Base-by-base conservation (phyloP, 208 protist genomes). In the Sergeia podlipaevii region DNA sequence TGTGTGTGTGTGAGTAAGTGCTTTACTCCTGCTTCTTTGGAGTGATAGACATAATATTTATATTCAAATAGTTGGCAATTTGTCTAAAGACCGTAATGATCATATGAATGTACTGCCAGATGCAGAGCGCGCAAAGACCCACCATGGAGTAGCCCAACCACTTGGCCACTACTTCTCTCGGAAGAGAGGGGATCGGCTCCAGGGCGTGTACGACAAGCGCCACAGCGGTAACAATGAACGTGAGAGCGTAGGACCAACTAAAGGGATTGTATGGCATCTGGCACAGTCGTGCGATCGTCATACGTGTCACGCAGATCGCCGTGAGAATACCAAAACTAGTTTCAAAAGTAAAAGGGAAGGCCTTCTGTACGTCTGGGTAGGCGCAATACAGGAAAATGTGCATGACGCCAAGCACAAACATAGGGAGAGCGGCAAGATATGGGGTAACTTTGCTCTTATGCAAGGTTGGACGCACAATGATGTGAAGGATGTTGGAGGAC, bases 251-350 rank as follows among this genome's bases (percentile, higher is more conserved):
- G n/a, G 70, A 60, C 1, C 61, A 45, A 43, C 57, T 71, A 36
- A 83, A 74, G 8, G 68, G 55, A 17, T 48, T 70, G 58, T 80
- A 91, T 26, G 81, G 81, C 77, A 87, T 91, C 7, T 51, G 43
- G 53, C 74, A 89, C 7, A 95, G 66, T 8, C 89, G 73, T n/a
- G 85, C 59, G 4, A 95, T 67, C 13, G 82, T 93, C 37, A 95
- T 65, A 4, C 82, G 72, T 3, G 84, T 92, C 27, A 85, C 81
- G 0, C 76, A 88, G 49, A 80, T 74, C 13, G 85, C 80, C 3
- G 80, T 71, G 8, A 95, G 60, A 20, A 92, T 60, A 0, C 67
- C 82, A 49, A 80, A 91, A 60, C 81, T 88, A 8, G 91, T 38
- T 63, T 95, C 88, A 50, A 95, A 75, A 10, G 65, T 66, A 42